These are phyloP conservation scores for Punica granatum DNA, from an alignment of 345 rosid genomes.

Conservation along the genomic window DNA sequence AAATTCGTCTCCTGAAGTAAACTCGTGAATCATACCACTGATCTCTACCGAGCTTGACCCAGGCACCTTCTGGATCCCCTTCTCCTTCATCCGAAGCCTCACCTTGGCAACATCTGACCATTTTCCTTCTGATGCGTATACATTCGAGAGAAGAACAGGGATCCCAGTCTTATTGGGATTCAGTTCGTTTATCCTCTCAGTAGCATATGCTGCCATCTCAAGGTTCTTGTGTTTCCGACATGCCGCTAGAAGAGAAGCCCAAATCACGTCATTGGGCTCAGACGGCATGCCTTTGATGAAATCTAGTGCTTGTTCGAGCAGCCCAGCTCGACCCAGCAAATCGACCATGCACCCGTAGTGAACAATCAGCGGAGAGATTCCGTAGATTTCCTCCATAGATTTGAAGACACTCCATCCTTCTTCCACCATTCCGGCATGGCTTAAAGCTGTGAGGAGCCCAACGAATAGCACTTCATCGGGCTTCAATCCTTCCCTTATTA, in stretches of 20 bases:
- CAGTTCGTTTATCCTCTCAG: conserved; percentile 31
- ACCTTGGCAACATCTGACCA: conserved; percentile 51
- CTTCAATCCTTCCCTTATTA: conserved; percentile 43
- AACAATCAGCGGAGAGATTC: conserved; percentile 37
- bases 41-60: conserved; percentile 45
- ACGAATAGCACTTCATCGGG: conserved; percentile 47
- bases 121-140: conserved; percentile 53
- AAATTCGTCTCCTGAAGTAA: conserved; percentile 51
- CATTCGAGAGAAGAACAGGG: conserved; percentile 48
- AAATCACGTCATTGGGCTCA: conserved; percentile 62
- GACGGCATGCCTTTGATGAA: conserved; percentile 45
- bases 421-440: conserved; percentile 52
- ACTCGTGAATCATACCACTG: conserved; percentile 35
- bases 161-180: conserved; percentile 37
- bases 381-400: conserved; percentile 44
- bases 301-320: conserved; percentile 40
- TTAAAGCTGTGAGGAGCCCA: conserved; percentile 48
- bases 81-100: conserved; percentile 47
- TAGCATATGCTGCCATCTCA: conserved; percentile 43
- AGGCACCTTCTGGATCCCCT: conserved; percentile 42
- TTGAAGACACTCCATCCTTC: conserved; percentile 46
- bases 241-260: conserved; percentile 58
- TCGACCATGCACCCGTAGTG: conserved; percentile 79
- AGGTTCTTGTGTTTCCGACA: conserved; percentile 44
- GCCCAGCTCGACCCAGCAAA: conserved; percentile 61